Conservation (phyloP, 1,284 basidiomycete genomes). For the Trametes pubescens region DNA sequence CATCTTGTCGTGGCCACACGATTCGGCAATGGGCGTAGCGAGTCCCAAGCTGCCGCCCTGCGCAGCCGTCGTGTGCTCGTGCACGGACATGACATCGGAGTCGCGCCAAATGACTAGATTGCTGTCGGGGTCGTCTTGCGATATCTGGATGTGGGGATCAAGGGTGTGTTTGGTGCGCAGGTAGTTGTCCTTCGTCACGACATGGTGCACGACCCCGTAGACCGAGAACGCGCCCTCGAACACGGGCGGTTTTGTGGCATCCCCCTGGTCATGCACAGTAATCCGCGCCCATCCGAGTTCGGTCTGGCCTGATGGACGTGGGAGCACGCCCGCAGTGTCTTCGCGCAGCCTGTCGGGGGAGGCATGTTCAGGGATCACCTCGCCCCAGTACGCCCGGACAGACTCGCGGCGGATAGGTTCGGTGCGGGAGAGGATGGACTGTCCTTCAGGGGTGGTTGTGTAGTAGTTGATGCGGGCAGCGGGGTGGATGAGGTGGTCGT, state of each 20-base stretch:
- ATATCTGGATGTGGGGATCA: conserved; percentile 60
- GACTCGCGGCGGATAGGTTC: conserved; percentile 62
- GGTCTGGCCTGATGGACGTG: conserved; percentile 49
- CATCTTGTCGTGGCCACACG: conserved; percentile 77
- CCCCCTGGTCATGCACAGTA: conserved; percentile 73
- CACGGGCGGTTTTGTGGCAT: conserved; percentile 59
- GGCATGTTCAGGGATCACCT: conserved; percentile 64
- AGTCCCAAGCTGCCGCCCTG: conserved; percentile 25
- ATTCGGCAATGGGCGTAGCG: conserved; percentile 40
- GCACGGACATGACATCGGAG: conserved; percentile 63
- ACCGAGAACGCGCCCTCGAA: conserved; percentile 84
- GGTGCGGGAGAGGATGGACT: conserved; percentile 53
- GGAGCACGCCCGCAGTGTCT: conserved; percentile 60
- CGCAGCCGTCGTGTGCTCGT: conserved; percentile 53
- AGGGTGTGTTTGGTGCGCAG: conserved; percentile 62
- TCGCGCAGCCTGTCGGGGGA: conserved; percentile 64
- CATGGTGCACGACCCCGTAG: conserved; percentile 74
- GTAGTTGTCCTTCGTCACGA: conserved; percentile 80
- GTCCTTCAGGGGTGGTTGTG: conserved; percentile 54
- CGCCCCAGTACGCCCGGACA: conserved; percentile 72
- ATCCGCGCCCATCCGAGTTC: conserved; percentile 77
- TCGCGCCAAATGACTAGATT: conserved; percentile 78
- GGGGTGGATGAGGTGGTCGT: conserved; percentile 80
- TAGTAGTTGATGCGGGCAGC: conserved; percentile 75
- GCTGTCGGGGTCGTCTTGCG: conserved; percentile 53